phyloP scores from a whole-genome alignment of 2,329 filamentous ascomycete species.

The Proliferodiscus dingleyae region DNA sequence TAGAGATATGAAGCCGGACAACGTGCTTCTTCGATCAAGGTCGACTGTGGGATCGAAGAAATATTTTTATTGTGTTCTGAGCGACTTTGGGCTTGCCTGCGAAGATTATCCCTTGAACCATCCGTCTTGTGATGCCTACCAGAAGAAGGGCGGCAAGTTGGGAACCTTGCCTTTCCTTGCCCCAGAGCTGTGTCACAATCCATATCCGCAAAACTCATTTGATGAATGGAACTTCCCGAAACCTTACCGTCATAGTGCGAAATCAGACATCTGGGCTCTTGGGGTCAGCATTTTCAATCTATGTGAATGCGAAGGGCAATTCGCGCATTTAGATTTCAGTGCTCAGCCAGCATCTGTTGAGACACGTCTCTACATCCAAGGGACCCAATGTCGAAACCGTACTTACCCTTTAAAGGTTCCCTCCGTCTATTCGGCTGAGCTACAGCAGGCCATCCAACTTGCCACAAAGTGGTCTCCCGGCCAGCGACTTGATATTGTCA shows the following conservation, averaged over 20 bases:
- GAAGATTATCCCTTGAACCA: conserved; percentile 10
- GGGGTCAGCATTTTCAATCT: conserved; percentile 21
- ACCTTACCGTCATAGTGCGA: conserved; percentile 11
- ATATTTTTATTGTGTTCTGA: conserved; percentile 26
- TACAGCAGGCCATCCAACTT: conserved; percentile 9
- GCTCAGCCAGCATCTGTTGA: background rate
- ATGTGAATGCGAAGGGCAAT: conserved; percentile 2
- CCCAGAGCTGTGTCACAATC: conserved; percentile 21
- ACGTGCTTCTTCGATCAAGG: conserved; percentile 25
- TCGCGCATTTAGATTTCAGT: background rate
- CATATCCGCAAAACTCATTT: conserved; percentile 12
- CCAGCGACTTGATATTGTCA: conserved; percentile 7
- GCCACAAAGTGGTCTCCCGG: conserved; percentile 4
- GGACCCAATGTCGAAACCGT: background rate
- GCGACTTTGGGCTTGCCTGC: conserved; percentile 27
- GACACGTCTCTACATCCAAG: background rate
- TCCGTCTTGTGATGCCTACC: conserved; percentile 2
- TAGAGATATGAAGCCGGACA: conserved; percentile 30
- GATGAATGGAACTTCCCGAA: background rate
- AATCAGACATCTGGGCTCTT: conserved; percentile 25
- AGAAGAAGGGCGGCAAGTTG: background rate
- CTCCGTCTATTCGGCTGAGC: conserved; percentile 4
- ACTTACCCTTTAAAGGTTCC: conserved; percentile 2
- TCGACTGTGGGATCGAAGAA: conserved; percentile 15
- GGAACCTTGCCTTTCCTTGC: conserved; percentile 19